Conservation (phyloP, 2,329 filamentous ascomycete genomes). For the Neonectria neomacrospora region DNA sequence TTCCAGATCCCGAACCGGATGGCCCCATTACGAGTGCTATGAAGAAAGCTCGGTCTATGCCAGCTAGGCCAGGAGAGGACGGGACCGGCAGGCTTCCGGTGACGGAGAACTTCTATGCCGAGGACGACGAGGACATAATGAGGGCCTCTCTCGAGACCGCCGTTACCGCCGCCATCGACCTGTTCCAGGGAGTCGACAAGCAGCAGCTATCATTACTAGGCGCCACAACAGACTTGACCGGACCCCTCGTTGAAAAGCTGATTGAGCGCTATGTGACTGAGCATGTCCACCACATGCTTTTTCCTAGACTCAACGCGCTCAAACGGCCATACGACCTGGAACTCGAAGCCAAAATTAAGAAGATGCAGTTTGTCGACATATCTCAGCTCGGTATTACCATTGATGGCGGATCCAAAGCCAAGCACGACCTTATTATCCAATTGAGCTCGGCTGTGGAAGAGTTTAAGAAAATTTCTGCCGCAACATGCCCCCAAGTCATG, state of each 20-base stretch:
- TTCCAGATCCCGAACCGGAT: constrained; percentile 68
- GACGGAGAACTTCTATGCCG: constrained; percentile 76
- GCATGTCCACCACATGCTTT: constrained; percentile 90
- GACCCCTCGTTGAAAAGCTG: constrained; percentile 88
- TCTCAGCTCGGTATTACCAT: constrained; percentile 92
- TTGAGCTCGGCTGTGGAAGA: constrained; percentile 84
- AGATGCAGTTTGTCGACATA: constrained; percentile 94
- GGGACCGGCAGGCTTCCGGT: constrained; percentile 56
- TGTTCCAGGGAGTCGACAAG: constrained; percentile 96
- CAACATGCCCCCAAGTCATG: constrained; percentile 89
- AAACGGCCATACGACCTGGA: constrained; percentile 86
- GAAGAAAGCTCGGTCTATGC: constrained; percentile 63
- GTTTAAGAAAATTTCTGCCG: constrained; percentile 85
- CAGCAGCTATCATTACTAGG: constrained; percentile 92
- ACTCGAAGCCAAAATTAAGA: constrained; percentile 86
- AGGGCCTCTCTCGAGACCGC: constrained; percentile 89
- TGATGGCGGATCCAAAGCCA: constrained; percentile 79
- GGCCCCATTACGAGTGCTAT: constrained; percentile 66
- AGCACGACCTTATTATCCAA: constrained; percentile 81
- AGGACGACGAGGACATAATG: constrained; percentile 93
- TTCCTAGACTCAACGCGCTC: constrained; percentile 81
- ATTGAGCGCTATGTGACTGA: constrained; percentile 96
- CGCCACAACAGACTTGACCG: constrained; percentile 92
- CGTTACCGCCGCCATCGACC: constrained; percentile 91
- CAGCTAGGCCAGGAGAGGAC: constrained; percentile 47